Conservation (phyloP, 2,329 filamentous ascomycete genomes). For the Pyrenophora seminiperda region DNA sequence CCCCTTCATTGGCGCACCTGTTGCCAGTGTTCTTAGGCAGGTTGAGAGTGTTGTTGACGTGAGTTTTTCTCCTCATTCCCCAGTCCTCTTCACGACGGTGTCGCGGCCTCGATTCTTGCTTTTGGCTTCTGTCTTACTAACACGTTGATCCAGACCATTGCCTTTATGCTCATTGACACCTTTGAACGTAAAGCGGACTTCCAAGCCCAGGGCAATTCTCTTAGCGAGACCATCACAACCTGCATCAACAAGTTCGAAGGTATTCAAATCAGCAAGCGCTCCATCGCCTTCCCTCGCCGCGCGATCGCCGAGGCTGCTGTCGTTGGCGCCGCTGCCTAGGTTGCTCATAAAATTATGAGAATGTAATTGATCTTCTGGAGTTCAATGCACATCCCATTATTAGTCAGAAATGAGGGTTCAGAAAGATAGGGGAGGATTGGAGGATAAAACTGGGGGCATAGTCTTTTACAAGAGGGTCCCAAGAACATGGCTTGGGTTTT, state of each 20-base stretch:
- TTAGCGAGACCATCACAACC: background rate
- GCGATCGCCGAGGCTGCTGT: no score
- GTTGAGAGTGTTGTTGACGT: constrained; percentile 24
- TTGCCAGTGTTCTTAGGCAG: constrained; percentile 20
- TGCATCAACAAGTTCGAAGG: background rate
- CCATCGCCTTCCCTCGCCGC: no score
- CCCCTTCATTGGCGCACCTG: constrained; percentile 18
- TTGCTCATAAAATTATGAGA: no score
- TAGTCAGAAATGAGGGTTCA: no score
- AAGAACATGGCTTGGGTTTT: no score
- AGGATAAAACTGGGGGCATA: no score
- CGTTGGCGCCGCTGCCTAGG: no score
- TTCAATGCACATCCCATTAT: no score
- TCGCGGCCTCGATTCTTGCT: background rate
- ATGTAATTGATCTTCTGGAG: no score
- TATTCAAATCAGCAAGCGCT: background rate
- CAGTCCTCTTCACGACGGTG: background rate
- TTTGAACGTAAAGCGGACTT: constrained; percentile 2
- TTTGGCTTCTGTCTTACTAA: background rate
- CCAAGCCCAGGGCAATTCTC: background rate
- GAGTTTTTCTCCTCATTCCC: background rate
- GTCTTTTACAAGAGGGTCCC: no score
- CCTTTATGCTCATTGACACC: background rate
- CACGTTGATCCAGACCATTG: background rate
- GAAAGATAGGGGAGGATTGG: no score